Percentiles rank a stretch among this genome's conserved stretches.
These are phyloP conservation scores for Candida bentonensis DNA, from an alignment of 805 yeast genomes.

Conservation along the genomic window DNA sequence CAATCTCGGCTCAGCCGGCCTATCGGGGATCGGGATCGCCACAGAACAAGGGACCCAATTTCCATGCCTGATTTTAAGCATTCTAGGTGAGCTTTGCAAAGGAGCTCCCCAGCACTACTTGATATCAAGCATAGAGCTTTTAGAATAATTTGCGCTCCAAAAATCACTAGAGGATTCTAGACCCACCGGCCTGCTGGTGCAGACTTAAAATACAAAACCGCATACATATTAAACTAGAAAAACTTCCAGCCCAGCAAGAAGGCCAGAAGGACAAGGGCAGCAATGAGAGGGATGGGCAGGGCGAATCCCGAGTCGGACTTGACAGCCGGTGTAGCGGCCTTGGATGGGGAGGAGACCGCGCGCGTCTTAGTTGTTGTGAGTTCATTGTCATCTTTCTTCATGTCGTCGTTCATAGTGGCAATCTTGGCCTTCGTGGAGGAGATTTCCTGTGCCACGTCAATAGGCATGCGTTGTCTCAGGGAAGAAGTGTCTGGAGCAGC, in stretches of 20 bases:
- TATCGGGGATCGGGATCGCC: no score
- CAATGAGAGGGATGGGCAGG: constrained; percentile 41
- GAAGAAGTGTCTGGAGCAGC: constrained; percentile 6
- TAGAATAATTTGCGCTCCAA: no score
- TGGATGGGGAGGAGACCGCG: constrained; percentile 5
- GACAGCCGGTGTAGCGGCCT: constrained; percentile 6
- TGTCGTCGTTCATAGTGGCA: constrained; percentile 2
- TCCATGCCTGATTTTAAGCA: no score
- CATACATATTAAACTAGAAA: constrained; percentile 25
- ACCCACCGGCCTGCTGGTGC: no score
- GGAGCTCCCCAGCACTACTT: no score
- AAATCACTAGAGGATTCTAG: no score
- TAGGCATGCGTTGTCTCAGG: background rate
- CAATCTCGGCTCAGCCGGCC: no score
- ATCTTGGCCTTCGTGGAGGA: background rate
- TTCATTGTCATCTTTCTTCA: background rate
- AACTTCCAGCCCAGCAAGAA: constrained; percentile 59
- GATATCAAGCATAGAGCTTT: no score
- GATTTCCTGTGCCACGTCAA: background rate
- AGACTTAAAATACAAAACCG: background rate
- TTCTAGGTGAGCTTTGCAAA: no score
- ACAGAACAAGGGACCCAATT: no score
- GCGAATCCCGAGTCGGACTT: constrained; percentile 16
- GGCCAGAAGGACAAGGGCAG: constrained; percentile 39
- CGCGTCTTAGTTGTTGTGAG: constrained; percentile 2